Evolutionary conservation across 129 eudicot genomes (phyloP).

Genomic region (Tanacetum coccineum): DNA sequence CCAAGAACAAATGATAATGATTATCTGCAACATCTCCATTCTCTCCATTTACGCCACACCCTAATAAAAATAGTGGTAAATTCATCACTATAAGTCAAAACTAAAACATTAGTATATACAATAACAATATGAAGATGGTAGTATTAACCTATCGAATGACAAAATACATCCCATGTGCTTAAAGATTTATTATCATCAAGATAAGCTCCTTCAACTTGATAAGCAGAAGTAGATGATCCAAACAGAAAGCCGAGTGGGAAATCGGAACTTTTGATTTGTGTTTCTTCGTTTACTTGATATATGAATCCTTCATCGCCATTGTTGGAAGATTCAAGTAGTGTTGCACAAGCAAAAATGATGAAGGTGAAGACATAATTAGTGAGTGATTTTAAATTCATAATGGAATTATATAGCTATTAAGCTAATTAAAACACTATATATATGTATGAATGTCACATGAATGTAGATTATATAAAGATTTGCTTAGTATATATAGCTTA

Average conservation of each 20-base stretch:
- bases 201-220: conserved; percentile 74
- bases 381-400: neutral
- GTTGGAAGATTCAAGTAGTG: conserved; percentile 11
- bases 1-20: conserved; percentile 77
- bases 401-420: neutral
- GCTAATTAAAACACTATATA: too few species aligned
- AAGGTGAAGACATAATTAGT: neutral
- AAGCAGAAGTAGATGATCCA: conserved; percentile 69
- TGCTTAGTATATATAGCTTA: too few species aligned
- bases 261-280: conserved; percentile 36
- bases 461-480: too few species aligned
- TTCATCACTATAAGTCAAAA: neutral
- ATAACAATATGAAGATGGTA: neutral
- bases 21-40: conserved; percentile 61
- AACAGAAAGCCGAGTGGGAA: conserved; percentile 61
- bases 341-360: conserved; percentile 8
- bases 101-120: neutral
- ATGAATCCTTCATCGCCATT: neutral
- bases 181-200: conserved; percentile 53
- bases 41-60: conserved; percentile 33
- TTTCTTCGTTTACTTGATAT: neutral
- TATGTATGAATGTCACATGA: too few species aligned
- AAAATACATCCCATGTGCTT: conserved; percentile 60
- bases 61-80: conserved; percentile 13
- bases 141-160: conserved; percentile 32